Evolutionary conservation across 139 green algal species (phyloP).

Genomic region (Medakamo hakoo): DNA sequence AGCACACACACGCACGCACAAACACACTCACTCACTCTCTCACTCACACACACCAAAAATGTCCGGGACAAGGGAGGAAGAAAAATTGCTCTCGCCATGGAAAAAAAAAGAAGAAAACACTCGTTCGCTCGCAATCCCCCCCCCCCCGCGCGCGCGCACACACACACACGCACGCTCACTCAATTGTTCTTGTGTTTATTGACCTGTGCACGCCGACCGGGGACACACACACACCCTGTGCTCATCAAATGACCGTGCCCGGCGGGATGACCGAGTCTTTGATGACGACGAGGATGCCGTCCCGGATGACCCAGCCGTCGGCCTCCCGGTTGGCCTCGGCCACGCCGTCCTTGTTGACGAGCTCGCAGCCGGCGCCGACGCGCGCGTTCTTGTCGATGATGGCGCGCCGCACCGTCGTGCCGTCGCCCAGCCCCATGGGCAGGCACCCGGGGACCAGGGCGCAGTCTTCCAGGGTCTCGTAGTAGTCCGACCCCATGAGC

Average conservation of each 20-base stretch:
- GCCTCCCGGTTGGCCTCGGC: constrained; percentile 71
- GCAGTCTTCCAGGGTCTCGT: constrained; percentile 68
- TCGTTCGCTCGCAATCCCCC: too few relatives aligned
- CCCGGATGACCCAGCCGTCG: constrained; percentile 87
- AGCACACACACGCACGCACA: too few relatives aligned
- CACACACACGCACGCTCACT: too few relatives aligned
- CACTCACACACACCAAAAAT: too few relatives aligned
- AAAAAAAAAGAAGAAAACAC: neutral
- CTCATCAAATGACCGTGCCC: constrained; percentile 51
- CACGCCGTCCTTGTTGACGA: constrained; percentile 60
- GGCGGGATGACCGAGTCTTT: constrained; percentile 81
- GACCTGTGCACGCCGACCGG: too few relatives aligned
- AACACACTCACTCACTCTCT: too few relatives aligned
- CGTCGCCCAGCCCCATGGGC: constrained; percentile 82
- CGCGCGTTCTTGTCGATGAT: constrained; percentile 98
- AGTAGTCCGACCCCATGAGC: constrained; percentile 93
- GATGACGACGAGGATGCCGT: constrained; percentile 87
- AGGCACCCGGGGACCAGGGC: constrained; percentile 56
- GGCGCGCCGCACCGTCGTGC: constrained; percentile 52
- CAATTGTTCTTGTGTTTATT: too few relatives aligned
- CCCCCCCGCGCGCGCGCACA: too few relatives aligned
- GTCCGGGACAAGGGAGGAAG: too few relatives aligned
- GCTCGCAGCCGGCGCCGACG: constrained; percentile 46
- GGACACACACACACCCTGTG: neutral
- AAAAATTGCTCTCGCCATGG: neutral